Base-by-base conservation (phyloP, 768 basidiomycete species). In the Asterophora lycoperdoides region DNA sequence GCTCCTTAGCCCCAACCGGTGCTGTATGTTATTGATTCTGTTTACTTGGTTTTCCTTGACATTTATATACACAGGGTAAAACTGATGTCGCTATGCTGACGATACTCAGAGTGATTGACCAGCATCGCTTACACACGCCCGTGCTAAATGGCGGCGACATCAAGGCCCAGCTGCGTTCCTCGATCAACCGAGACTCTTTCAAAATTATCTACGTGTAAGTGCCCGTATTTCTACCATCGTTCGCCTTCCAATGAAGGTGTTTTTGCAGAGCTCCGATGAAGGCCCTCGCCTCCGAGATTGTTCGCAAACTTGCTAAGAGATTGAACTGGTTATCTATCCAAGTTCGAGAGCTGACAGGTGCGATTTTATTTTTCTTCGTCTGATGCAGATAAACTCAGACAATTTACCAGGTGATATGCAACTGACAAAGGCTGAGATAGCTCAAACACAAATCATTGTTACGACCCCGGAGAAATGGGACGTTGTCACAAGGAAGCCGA, bases 401-500 rank as follows among this genome's bases (percentile, higher is more conserved):
- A 15, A 17, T 32, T 34, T 18, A 32, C 33, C 28, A 78, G 78
- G 95, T 67, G 96, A 99, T 60, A 98, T 98, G 94, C 96, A 98
- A 65, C 68, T 99, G 64, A 92, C 96, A 13, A 87, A 89, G 65
- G 77, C 83, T 32, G 95, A 98, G 68, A 93, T 99, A 51, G 86
- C 88, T 1, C 83, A 88, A 65, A 98, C 96, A 8, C 95, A 97
- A 62, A 86, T 99, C 38, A 98, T 99, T 50, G 93, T 99, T 6
- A 99, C 96, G 2, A 99, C 96, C 1, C 96, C 96, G 0, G 96
- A 99, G 65, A 99, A 99, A 66, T 99, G 96, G 96, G 96, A 98
- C 57, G 96, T 99, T 0, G 96, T 99, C 2, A 99, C 96, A 8
- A 74, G 96, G 53, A 98, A 96, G 64, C 93, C 95, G 1, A 93